Percentiles rank a stretch among this genome's conserved stretches.
Conservation (phyloP, 148 eudicot species). For the Persicaria maculosa region DNA sequence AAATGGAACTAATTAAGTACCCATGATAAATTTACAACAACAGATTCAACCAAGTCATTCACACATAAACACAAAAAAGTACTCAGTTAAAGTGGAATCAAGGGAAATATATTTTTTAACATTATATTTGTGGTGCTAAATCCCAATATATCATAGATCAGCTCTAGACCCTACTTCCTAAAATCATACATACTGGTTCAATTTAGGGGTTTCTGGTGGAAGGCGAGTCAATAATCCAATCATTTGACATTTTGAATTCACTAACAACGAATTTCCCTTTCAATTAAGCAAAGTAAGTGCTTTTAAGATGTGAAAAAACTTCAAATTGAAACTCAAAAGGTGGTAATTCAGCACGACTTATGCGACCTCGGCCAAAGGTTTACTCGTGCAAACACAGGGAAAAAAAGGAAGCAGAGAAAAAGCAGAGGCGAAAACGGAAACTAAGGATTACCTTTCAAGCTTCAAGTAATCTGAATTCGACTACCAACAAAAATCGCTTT, state of each 20-base stretch:
- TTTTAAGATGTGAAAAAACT: background rate
- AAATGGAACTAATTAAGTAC: background rate
- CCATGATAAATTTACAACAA: background rate
- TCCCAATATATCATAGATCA: background rate
- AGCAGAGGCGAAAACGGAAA: background rate
- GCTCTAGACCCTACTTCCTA: background rate
- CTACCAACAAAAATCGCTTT: slow-evolving; percentile 7
- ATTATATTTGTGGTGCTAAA: background rate
- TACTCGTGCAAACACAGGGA: background rate
- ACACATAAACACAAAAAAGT: background rate
- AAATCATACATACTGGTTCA: background rate
- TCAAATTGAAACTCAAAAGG: background rate
- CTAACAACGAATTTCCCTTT: background rate
- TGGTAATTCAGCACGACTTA: background rate
- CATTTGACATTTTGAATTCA: background rate
- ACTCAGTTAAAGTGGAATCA: background rate
- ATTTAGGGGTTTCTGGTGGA: background rate
- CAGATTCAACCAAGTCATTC: background rate
- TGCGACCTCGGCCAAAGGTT: background rate
- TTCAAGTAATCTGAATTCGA: slow-evolving; percentile 11
- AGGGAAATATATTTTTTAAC: background rate
- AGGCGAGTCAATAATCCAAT: background rate
- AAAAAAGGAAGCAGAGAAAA: background rate
- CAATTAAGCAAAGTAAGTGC: background rate
- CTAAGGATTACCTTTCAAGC: slow-evolving; percentile 8